Evolutionary conservation across 257 asterid genomes (phyloP), one percentile per base, ranked within the genome.

Genomic region (Penstemon barbatus): DNA sequence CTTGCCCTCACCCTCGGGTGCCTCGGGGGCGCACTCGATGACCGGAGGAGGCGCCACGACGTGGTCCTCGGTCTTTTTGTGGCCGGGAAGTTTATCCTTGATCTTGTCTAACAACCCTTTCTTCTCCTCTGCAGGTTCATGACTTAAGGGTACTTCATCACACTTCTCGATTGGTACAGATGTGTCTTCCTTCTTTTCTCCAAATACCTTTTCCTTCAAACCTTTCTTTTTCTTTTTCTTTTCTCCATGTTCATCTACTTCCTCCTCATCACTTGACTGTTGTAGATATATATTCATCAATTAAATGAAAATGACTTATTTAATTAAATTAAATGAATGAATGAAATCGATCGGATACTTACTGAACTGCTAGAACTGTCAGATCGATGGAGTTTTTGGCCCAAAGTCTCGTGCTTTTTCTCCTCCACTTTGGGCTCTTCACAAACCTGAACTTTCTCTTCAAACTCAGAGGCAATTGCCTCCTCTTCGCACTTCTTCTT

Each of bases 241-340:
- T 53, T 71, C 81, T 0, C 85, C 88, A 0, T 78, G 80, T 13
- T 72, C 96, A 6, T 82, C 96, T 3, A 75, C 85, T 6, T 77
- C 87, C 40, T 89, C 97, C 78, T 92, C 96, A 3, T 88, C 95
- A 13, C 95, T 85, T 6, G 93, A 90, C 98, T 93, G 89, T 25
- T 10, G 1, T 56, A 37, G 43, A 67, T 25, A 11, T 1, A 25
- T 1, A 4, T 10, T 3, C 33, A 55, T 25, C n/a, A 55, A 19
- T 19, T 1, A 36, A 39, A 6, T 5, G 36, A 50, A 25, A 25
- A 25, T 25, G 7, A 39, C 18, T 49, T 13, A 50, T 13, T 4
- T 8, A 51, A 48, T 12, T 10, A 40, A 40, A 41, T 15, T 5
- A 4, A 12, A 11, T 38, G 55, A 51, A 5, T 2, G 18, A 44